Conservation (phyloP, 1,284 basidiomycete species). For the Tilletia walkeri region DNA sequence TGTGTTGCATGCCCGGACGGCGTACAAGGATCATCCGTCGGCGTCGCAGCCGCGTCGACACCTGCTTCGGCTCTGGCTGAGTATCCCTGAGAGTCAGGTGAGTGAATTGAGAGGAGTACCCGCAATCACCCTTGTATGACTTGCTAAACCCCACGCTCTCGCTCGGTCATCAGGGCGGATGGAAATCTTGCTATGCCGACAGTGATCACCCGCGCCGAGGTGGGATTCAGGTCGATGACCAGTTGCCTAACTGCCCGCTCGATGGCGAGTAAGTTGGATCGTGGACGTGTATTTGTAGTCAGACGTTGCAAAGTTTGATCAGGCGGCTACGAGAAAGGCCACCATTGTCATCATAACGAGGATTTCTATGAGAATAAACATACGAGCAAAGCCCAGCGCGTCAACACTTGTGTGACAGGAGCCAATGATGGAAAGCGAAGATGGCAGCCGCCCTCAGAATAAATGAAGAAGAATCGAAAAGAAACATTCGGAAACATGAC, state of each 20-base stretch:
- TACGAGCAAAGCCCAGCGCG: too few species aligned
- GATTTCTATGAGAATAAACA: too few species aligned
- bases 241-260: slow-evolving; percentile 56
- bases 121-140: too few species aligned
- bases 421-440: too few species aligned
- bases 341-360: too few species aligned
- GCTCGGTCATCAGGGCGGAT: slow-evolving; percentile 56
- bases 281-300: too few species aligned
- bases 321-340: too few species aligned
- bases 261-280: slow-evolving; percentile 54
- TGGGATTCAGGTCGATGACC: slow-evolving; percentile 53
- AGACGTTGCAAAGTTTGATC: too few species aligned
- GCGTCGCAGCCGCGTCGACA: slow-evolving; percentile 48
- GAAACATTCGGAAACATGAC: too few species aligned
- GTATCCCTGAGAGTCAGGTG: slow-evolving; percentile 27
- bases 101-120: background rate
- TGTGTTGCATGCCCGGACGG: slow-evolving; percentile 58
- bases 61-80: slow-evolving; percentile 59
- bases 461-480: too few species aligned
- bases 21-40: slow-evolving; percentile 55
- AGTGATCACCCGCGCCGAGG: slow-evolving; percentile 54
- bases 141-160: slow-evolving; percentile 25
- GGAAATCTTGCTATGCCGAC: slow-evolving; percentile 57
- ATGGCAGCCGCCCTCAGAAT: too few species aligned
- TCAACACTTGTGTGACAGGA: too few species aligned